These are phyloP conservation scores for Backusella parvicylindrica DNA, from an alignment of 192 early-diverging fungal species.

Conservation along the genomic window DNA sequence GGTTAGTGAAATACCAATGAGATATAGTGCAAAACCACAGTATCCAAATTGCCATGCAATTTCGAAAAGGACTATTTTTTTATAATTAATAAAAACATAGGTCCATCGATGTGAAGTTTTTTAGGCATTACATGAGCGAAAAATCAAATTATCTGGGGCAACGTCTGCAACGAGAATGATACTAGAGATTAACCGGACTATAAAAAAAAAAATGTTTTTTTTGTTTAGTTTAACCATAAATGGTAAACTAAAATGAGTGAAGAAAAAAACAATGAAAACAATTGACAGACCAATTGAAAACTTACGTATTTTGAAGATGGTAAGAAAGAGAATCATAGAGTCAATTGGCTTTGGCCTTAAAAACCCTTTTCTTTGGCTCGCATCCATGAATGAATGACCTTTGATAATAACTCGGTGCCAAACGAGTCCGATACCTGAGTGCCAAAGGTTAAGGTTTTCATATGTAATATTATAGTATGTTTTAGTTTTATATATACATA, in stretches of 20 bases:
- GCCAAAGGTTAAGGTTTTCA: too few relatives aligned
- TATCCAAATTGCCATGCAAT: slow-evolving; percentile 29
- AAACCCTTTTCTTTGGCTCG: not conserved
- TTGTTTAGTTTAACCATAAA: not conserved
- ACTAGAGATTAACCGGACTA: slow-evolving; percentile 19
- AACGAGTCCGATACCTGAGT: slow-evolving; percentile 13
- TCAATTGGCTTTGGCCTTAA: not conserved
- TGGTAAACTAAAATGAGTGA: not conserved
- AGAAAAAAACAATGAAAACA: too few relatives aligned
- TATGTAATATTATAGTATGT: too few relatives aligned
- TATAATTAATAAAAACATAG: not conserved
- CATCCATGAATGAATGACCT: not conserved
- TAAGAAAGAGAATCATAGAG: not conserved
- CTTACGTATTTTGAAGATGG: not conserved
- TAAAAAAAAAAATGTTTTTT: not conserved
- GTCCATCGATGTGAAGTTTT: not conserved
- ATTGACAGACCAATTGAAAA: slow-evolving; percentile 10
- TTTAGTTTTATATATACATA: not conserved
- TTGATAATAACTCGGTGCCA: not conserved
- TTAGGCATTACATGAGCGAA: slow-evolving; percentile 14
- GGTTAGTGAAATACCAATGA: slow-evolving; percentile 28
- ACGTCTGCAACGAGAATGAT: slow-evolving; percentile 20
- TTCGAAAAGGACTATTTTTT: slow-evolving; percentile 23
- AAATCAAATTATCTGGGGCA: slow-evolving; percentile 20
- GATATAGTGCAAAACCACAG: slow-evolving; percentile 18